Percentiles rank a stretch among this genome's conserved stretches.
Conservation (phyloP, 192 early-diverging fungal genomes). For the Linnemannia schmuckeri region DNA sequence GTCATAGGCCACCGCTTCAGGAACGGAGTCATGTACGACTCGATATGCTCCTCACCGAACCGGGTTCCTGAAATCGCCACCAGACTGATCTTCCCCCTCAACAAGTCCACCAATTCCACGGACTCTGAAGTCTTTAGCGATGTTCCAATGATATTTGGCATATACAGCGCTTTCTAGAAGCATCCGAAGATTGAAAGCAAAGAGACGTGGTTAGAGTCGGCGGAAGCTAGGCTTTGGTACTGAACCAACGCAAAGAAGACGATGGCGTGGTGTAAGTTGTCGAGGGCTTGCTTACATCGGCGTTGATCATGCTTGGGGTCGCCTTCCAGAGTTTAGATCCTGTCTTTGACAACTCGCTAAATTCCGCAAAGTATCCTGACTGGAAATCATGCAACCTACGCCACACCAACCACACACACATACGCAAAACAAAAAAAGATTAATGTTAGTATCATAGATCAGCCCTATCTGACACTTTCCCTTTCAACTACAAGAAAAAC, state of each 20-base stretch:
- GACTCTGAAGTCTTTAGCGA: constrained; percentile 54
- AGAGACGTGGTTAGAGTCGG: neutral
- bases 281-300: constrained; percentile 49
- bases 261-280: no score
- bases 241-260: no score
- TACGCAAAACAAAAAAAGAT: constrained; percentile 23
- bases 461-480: neutral
- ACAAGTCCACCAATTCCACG: constrained; percentile 56
- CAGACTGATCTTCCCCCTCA: constrained; percentile 59
- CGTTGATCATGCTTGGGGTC: constrained; percentile 53
- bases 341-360: constrained; percentile 59
- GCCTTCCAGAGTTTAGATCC: constrained; percentile 66
- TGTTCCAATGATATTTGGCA: constrained; percentile 66
- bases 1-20: constrained; percentile 48
- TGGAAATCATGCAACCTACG: constrained; percentile 29
- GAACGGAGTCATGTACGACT: constrained; percentile 62
- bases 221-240: no score
- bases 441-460: neutral
- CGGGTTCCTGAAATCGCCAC: constrained; percentile 65
- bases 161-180: constrained; percentile 63
- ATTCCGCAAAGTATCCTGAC: constrained; percentile 33
- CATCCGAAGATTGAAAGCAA: neutral
- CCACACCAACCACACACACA: constrained; percentile 47
- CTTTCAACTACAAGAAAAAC: neutral
- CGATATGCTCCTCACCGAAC: constrained; percentile 66